Evolutionary conservation across 176 grass and related monocot species (phyloP).

Genomic region (Paspalum vaginatum): DNA sequence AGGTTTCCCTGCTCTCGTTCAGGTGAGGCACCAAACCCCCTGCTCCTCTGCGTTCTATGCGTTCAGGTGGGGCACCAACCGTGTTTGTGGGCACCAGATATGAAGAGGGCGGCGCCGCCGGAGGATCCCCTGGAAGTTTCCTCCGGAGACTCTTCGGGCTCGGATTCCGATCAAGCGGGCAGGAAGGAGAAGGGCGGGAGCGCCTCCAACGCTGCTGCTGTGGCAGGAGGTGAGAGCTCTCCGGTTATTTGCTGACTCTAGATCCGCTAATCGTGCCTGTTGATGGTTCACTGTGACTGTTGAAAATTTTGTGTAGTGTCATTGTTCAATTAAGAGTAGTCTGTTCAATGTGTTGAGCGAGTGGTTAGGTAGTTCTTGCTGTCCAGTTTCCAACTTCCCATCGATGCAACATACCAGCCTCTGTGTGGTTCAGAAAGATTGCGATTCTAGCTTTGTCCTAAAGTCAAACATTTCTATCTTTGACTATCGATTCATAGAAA

Average conservation of each 20-base stretch:
- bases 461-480: too few relatives aligned
- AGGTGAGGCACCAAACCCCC: constrained; percentile 8
- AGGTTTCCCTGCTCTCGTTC: not conserved
- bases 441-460: too few relatives aligned
- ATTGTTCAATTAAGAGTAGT: not conserved
- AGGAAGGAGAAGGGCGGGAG: constrained; percentile 37
- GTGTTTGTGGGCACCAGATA: constrained; percentile 33
- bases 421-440: too few relatives aligned
- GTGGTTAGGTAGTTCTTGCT: not conserved
- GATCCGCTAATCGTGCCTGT: not conserved
- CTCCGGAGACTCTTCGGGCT: constrained; percentile 59
- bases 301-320: not conserved
- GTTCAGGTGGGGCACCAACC: constrained; percentile 16
- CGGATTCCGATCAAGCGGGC: constrained; percentile 52
- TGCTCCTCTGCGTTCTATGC: not conserved
- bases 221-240: constrained; percentile 46
- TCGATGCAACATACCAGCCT: not conserved
- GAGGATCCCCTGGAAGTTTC: constrained; percentile 45
- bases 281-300: not conserved
- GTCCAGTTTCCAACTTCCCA: not conserved
- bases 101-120: constrained; percentile 79
- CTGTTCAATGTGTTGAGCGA: not conserved
- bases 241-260: not conserved
- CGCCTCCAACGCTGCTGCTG: constrained; percentile 38
- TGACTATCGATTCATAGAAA: too few relatives aligned